Base-by-base conservation (phyloP, 1,284 basidiomycete species). In the Entoloma clypeatum region DNA sequence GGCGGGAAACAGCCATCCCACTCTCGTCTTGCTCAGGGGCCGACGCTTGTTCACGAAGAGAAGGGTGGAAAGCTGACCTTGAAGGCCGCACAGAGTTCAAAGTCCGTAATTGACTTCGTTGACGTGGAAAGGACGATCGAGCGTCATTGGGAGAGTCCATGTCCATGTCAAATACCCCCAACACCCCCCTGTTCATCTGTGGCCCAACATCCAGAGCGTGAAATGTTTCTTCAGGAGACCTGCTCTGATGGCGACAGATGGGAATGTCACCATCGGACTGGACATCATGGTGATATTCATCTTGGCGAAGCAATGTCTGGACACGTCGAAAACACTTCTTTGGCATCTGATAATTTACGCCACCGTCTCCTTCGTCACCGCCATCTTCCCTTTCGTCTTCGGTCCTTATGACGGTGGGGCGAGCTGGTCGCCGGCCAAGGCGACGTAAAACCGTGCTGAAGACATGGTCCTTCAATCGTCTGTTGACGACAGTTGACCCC, bases 401-500 rank as follows among this genome's bases (percentile, higher is more conserved):
- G 9, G 71, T 75, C 35, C 67, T 72, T 31, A 72, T 68, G n/a
- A 58, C 72, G 43, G 74, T 72, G 9, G 57, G 65, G 18, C 69
- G 64, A 24, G 68, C 68, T 19, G 66, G 70, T 30, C 74, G 72
- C 41, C 75, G 75, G 21, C 70, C 71, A 44, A 91, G 77, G 22
- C 82, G 74, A 33, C 81, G 78, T 45, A 96, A 68, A 22, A 96
- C 81, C 9, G 87, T 86, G 41, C 80, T 86, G 59, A 97, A 93
- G 32, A 97, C 89, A 51, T 94, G 91, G 56, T 96, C 92, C 64
- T 92, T 93, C 44, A 97, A 69, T 60, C 81, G 88, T 29, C 86
- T 91, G 61, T 97, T 96, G 42, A 96, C 92, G 32, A 83, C 79
- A 2, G 93, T 96, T 10, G 88, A 91, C 1, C 93, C 93, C 1